A percentile compares a stretch with the other conserved stretches of the same genome.
Evolutionary conservation across 768 basidiomycete species (phyloP).

Genomic region (Pisolithus marmoratus): DNA sequence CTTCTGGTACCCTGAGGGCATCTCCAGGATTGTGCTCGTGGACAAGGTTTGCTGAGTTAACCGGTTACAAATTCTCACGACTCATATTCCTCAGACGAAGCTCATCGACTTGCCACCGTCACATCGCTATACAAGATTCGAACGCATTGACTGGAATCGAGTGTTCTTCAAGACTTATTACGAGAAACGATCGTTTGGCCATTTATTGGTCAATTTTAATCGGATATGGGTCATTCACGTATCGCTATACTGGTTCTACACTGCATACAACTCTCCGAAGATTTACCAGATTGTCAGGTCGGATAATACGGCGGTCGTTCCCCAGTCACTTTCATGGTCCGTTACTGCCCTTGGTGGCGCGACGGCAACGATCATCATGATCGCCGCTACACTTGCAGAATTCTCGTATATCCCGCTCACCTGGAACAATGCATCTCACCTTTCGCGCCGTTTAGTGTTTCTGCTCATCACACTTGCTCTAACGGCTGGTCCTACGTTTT

Average conservation of each 20-base stretch:
- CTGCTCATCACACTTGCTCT: slow-evolving; percentile 84
- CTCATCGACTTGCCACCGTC: slow-evolving; percentile 88
- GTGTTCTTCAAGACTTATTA: slow-evolving; percentile 99
- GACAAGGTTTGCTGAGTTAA: slow-evolving; percentile 66
- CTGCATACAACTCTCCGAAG: slow-evolving; percentile 85
- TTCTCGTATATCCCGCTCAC: slow-evolving; percentile 98
- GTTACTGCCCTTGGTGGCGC: slow-evolving; percentile 93
- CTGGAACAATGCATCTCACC: slow-evolving; percentile 97
- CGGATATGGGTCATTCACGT: slow-evolving; percentile 99
- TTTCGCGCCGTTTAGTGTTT: slow-evolving; percentile 87
- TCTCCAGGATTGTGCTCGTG: slow-evolving; percentile 80
- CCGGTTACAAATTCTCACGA: background rate
- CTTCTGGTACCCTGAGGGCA: slow-evolving; percentile 99
- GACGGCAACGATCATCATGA: slow-evolving; percentile 95
- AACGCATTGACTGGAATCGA: slow-evolving; percentile 92
- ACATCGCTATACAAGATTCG: slow-evolving; percentile 95
- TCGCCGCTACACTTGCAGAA: slow-evolving; percentile 87
- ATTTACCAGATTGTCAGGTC: slow-evolving; percentile 55
- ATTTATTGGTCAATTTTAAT: slow-evolving; percentile 98
- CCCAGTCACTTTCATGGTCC: slow-evolving; percentile 85
- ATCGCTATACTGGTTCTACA: slow-evolving; percentile 94
- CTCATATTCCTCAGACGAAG: slow-evolving; percentile 51
- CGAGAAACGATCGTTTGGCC: slow-evolving; percentile 94
- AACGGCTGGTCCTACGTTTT: slow-evolving; percentile 91
- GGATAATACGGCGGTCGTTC: slow-evolving; percentile 41